phyloP scores from a whole-genome alignment of 2,329 filamentous ascomycete species.

The Ramularia collo-cygni region DNA sequence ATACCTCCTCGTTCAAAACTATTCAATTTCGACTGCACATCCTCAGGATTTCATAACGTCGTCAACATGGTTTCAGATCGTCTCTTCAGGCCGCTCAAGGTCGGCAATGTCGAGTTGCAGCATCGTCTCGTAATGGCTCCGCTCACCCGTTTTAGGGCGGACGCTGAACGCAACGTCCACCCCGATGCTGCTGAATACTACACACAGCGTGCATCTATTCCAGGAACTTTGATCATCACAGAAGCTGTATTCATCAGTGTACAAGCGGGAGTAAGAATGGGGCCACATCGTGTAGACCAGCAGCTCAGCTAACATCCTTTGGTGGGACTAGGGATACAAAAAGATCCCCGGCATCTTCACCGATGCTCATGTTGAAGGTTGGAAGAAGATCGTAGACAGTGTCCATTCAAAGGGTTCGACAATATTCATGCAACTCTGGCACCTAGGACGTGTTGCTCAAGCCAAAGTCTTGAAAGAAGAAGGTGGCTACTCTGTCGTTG shows the following conservation, averaged over 20 bases:
- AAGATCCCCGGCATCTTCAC: slow-evolving; percentile 54
- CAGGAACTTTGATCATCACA: slow-evolving; percentile 52
- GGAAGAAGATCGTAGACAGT: slow-evolving; percentile 54
- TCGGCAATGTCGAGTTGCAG: slow-evolving; percentile 37
- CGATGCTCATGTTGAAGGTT: slow-evolving; percentile 50
- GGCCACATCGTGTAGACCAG: too few species aligned
- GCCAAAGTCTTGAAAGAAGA: slow-evolving; percentile 31
- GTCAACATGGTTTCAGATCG: too few species aligned
- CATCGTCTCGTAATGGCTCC: slow-evolving; percentile 47
- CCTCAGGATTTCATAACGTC: too few species aligned
- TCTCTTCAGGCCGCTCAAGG: slow-evolving; percentile 37
- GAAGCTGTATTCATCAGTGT: slow-evolving; percentile 50
- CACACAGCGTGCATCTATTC: slow-evolving; percentile 44
- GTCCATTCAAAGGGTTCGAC: slow-evolving; percentile 57
- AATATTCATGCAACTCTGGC: slow-evolving; percentile 59
- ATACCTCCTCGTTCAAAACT: too few species aligned
- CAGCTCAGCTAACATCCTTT: too few species aligned
- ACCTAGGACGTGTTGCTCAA: slow-evolving; percentile 50
- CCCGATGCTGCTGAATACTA: slow-evolving; percentile 45
- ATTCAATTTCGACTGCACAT: too few species aligned
- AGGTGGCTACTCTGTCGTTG: slow-evolving; percentile 23
- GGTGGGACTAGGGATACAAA: too few species aligned
- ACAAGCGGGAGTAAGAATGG: slow-evolving; percentile 40
- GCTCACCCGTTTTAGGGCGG: slow-evolving; percentile 42
- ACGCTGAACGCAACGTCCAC: slow-evolving; percentile 33